These are phyloP conservation scores for Pyronema omphalodes DNA, from an alignment of 495 filamentous ascomycete species.

Conservation along the genomic window DNA sequence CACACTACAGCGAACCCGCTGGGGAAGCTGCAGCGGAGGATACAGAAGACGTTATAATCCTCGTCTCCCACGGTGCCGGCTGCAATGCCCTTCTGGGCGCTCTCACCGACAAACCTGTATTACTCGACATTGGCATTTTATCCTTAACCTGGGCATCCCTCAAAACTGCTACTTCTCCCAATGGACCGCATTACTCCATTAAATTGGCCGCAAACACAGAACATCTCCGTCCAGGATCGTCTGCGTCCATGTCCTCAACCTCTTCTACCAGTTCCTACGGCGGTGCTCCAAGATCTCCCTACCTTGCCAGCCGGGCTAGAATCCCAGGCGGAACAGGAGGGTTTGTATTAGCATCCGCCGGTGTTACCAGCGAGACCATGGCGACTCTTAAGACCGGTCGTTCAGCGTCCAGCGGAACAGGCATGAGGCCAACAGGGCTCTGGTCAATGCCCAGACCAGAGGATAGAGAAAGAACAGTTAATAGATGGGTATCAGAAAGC, in stretches of 20 bases:
- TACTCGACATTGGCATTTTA: constrained; percentile 75
- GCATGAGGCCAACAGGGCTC: not conserved
- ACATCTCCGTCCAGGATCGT: not conserved
- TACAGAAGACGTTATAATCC: constrained; percentile 60
- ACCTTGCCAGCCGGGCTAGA: not conserved
- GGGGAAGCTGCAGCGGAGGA: constrained; percentile 32
- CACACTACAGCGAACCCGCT: constrained; percentile 43
- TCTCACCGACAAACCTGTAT: constrained; percentile 68
- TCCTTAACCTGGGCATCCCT: constrained; percentile 28
- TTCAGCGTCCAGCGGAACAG: not conserved
- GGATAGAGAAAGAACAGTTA: not conserved
- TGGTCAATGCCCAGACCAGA: constrained; percentile 1
- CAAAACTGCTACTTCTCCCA: not conserved
- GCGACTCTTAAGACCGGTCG: not conserved
- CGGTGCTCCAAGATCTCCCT: not conserved
- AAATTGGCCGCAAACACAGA: constrained; percentile 2
- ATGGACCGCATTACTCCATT: not conserved
- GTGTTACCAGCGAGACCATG: not conserved
- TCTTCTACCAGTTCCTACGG: not conserved
- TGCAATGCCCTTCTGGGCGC: constrained; percentile 92
- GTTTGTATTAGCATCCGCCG: not conserved
- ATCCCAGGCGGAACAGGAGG: not conserved
- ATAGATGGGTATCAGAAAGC: not conserved
- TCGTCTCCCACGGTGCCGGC: constrained; percentile 94
- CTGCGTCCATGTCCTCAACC: not conserved